Conservation (phyloP, 2,329 filamentous ascomycete species). For the Pseudogymnoascus sp. region DNA sequence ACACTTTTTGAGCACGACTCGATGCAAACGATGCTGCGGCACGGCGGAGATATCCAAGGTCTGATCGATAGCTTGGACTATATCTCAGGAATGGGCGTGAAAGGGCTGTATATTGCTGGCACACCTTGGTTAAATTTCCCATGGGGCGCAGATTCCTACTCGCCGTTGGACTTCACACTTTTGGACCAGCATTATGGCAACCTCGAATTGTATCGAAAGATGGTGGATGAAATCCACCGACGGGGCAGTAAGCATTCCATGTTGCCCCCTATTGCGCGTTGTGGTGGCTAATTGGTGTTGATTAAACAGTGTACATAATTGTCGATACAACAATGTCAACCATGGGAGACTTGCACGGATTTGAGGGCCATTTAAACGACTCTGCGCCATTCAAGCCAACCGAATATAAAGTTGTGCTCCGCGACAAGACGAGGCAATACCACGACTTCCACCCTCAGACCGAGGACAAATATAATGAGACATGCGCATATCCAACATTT, state of each 20-base stretch:
- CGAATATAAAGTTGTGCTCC: slow-evolving; percentile 44
- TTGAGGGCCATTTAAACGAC: slow-evolving; percentile 48
- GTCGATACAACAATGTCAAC: slow-evolving; percentile 59
- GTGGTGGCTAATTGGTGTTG: not conserved
- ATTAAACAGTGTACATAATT: slow-evolving; percentile 46
- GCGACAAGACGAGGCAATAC: slow-evolving; percentile 45
- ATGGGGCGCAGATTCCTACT: slow-evolving; percentile 55
- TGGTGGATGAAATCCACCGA: slow-evolving; percentile 49
- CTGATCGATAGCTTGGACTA: slow-evolving; percentile 54
- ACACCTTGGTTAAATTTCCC: slow-evolving; percentile 54
- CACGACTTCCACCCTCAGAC: slow-evolving; percentile 42
- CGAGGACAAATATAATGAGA: slow-evolving; percentile 38
- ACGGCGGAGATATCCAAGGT: slow-evolving; percentile 52
- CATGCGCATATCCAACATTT: slow-evolving; percentile 51
- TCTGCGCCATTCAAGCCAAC: slow-evolving; percentile 45
- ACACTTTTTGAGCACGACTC: slow-evolving; percentile 54
- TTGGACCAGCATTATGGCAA: slow-evolving; percentile 54
- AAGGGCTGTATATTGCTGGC: slow-evolving; percentile 54
- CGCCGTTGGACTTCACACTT: slow-evolving; percentile 49
- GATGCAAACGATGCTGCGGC: slow-evolving; percentile 52
- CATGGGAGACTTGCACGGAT: slow-evolving; percentile 55
- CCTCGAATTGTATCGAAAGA: slow-evolving; percentile 47
- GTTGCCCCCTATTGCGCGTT: not conserved
- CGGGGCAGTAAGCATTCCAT: slow-evolving; percentile 33
- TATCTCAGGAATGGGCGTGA: slow-evolving; percentile 56